Evolutionary conservation across 768 basidiomycete genomes (phyloP).

Genomic region (Neoboletus brunneissimus): DNA sequence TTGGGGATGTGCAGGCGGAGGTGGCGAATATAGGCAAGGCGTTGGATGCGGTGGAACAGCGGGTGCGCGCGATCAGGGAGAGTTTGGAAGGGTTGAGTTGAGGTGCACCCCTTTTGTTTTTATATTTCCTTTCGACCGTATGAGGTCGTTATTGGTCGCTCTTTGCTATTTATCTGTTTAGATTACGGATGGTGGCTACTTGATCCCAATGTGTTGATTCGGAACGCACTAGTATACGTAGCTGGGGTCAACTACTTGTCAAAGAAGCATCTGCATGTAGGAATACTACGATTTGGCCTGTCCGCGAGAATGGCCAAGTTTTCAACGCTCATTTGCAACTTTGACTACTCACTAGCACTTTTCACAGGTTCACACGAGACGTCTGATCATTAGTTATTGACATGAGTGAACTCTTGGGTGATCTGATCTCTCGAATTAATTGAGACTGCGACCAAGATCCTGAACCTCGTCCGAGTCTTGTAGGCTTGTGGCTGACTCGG

Average conservation of each 20-base stretch:
- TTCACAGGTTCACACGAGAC: too few species aligned
- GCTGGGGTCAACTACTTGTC: too few species aligned
- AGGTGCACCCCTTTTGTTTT: neutral
- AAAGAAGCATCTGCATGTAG: too few species aligned
- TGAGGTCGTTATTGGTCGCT: neutral
- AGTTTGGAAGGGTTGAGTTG: conserved; percentile 37
- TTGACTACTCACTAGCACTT: too few species aligned
- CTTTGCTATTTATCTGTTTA: neutral
- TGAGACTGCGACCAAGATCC: conserved; percentile 76
- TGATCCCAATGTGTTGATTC: neutral
- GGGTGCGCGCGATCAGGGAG: conserved; percentile 48
- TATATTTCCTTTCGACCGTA: neutral
- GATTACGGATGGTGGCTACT: neutral
- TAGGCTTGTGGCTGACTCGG: conserved; percentile 80
- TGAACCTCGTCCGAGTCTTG: conserved; percentile 94
- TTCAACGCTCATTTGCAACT: too few species aligned
- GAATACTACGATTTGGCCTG: too few species aligned
- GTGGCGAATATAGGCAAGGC: conserved; percentile 44
- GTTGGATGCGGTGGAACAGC: conserved; percentile 58
- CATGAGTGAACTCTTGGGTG: conserved; percentile 78
- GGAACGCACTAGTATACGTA: too few species aligned
- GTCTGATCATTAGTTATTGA: too few species aligned
- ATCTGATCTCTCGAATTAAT: conserved; percentile 87
- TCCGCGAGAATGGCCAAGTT: too few species aligned
- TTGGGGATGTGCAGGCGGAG: conserved; percentile 45